Evolutionary conservation across 2,329 filamentous ascomycete genomes (phyloP).

Genomic region (Diaporthe humulicola): DNA sequence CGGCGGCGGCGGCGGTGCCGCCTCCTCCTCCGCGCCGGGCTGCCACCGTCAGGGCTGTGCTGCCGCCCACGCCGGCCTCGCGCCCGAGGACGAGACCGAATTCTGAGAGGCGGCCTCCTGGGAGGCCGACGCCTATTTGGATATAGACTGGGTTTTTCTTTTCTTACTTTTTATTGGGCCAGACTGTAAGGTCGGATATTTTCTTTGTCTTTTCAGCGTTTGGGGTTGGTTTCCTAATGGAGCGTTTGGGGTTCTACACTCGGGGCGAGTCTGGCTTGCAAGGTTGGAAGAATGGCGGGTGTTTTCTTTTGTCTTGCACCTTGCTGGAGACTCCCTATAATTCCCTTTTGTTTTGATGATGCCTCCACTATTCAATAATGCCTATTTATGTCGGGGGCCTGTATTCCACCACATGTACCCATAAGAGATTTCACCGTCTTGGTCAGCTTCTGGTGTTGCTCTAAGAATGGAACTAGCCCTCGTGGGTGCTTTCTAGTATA

Average conservation of each 20-base stretch:
- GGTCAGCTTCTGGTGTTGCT: background rate
- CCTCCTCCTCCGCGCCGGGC: background rate
- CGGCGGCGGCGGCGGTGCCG: background rate
- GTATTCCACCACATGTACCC: background rate
- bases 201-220: background rate
- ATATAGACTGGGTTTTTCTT: background rate
- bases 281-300: background rate
- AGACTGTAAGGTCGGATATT: background rate
- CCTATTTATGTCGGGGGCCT: background rate
- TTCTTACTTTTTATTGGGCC: too few species aligned
- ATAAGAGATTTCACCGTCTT: background rate
- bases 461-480: background rate
- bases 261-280: background rate
- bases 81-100: background rate
- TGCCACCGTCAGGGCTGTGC: background rate
- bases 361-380: background rate
- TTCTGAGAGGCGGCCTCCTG: background rate
- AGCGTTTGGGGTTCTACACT: background rate
- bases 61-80: background rate
- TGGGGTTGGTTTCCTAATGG: background rate
- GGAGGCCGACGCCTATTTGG: constrained; percentile 25
- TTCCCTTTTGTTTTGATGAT: background rate
- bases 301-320: background rate
- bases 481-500: background rate
- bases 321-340: background rate